Conservation (phyloP, 2,329 filamentous ascomycete genomes). For the Thermothelomyces thermophilus region DNA sequence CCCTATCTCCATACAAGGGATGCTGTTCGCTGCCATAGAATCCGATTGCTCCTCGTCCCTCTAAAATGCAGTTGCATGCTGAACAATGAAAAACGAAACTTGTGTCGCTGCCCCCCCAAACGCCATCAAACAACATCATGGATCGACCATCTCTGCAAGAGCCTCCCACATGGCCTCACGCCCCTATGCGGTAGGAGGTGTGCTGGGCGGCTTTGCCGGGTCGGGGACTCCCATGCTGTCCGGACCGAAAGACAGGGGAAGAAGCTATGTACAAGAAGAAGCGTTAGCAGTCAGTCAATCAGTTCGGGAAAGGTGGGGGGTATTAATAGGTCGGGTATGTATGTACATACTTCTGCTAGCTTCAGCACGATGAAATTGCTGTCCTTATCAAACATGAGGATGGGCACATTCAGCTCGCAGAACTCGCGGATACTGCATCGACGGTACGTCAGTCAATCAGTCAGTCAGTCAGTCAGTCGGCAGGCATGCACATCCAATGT, state of each 20-base stretch:
- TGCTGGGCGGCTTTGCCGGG: constrained; percentile 3
- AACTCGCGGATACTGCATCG: constrained; percentile 66
- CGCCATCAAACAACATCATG: not conserved
- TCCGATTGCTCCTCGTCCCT: no score
- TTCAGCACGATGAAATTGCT: constrained; percentile 64
- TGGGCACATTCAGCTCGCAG: constrained; percentile 58
- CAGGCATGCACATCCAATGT: not conserved
- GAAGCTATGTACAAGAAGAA: constrained; percentile 12
- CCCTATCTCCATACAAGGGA: no score
- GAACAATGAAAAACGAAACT: no score
- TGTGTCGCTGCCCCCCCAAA: not conserved
- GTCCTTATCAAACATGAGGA: constrained; percentile 90
- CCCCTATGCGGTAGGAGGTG: no score
- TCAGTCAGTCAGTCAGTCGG: not conserved
- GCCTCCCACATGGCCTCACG: no score
- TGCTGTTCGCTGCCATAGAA: no score
- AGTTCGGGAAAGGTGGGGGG: not conserved
- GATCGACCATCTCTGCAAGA: not conserved
- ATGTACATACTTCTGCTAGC: constrained; percentile 50
- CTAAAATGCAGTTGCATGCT: not conserved
- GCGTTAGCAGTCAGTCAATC: no score
- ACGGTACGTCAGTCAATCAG: no score
- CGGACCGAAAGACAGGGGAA: constrained; percentile 23
- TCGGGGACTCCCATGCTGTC: constrained; percentile 7
- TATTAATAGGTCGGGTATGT: no score